These are phyloP conservation scores for Ophiosphaerella korrae DNA, from an alignment of 2,329 filamentous ascomycete species.

Conservation along the genomic window DNA sequence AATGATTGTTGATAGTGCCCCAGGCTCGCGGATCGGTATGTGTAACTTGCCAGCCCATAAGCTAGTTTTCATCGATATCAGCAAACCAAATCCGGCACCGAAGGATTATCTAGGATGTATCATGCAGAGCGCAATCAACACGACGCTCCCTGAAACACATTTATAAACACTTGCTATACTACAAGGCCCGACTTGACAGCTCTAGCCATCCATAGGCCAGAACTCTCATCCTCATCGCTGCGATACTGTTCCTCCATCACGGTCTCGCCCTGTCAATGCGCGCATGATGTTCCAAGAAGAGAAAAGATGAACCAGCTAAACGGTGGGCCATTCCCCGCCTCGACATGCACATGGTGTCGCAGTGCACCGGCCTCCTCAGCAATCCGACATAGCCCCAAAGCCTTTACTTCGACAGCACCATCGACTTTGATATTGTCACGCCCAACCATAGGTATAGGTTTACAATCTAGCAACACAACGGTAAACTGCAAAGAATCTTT, in stretches of 20 bases:
- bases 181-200: too few species aligned
- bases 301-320: slow-evolving; percentile 4
- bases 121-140: too few species aligned
- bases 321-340: slow-evolving; percentile 27
- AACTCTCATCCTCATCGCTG: too few species aligned
- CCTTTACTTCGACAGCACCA: slow-evolving; percentile 24
- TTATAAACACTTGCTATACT: too few species aligned
- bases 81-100: too few species aligned
- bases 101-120: too few species aligned
- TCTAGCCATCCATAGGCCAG: too few species aligned
- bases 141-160: too few species aligned
- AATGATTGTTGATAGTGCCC: too few species aligned
- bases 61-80: too few species aligned
- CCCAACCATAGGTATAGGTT: slow-evolving; percentile 1
- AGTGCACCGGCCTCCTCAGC: slow-evolving; percentile 25
- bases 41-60: too few species aligned
- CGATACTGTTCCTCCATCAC: not conserved
- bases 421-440: slow-evolving; percentile 28
- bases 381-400: slow-evolving; percentile 24
- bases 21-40: too few species aligned
- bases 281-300: not conserved
- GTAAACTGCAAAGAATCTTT: slow-evolving; percentile 16
- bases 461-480: not conserved
- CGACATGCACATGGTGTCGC: slow-evolving; percentile 36
- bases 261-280: not conserved